Evolutionary conservation across 2,329 filamentous ascomycete species (phyloP).

Genomic region (Cryphonectria japonica): DNA sequence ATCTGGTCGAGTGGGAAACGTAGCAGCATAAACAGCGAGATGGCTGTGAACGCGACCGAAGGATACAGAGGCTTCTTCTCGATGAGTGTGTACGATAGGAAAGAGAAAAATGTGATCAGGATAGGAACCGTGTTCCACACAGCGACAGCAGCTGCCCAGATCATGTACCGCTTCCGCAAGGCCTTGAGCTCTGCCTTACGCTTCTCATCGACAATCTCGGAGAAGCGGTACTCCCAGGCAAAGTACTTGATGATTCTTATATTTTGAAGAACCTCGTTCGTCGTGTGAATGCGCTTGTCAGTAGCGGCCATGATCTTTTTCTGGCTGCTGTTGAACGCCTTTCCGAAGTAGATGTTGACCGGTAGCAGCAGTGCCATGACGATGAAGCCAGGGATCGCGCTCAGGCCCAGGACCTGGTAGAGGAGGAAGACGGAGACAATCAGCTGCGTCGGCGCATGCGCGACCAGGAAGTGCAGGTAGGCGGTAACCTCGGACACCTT

Average conservation of each 20-base stretch:
- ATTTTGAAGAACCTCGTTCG: conserved; percentile 95
- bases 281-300: conserved; percentile 93
- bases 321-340: conserved; percentile 82
- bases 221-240: conserved; percentile 94
- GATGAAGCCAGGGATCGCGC: conserved; percentile 88
- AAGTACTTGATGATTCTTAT: conserved; percentile 99
- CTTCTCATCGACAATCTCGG: conserved; percentile 86
- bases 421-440: conserved; percentile 79
- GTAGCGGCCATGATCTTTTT: conserved; percentile 92
- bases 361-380: conserved; percentile 90
- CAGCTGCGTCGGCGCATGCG: conserved; percentile 86
- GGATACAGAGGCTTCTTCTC: conserved; percentile 89
- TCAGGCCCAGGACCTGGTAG: conserved; percentile 88
- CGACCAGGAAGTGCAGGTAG: conserved; percentile 95
- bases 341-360: conserved; percentile 86
- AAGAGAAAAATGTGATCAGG: conserved; percentile 94
- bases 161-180: conserved; percentile 79
- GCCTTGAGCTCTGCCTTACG: conserved; percentile 76
- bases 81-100: conserved; percentile 87
- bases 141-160: conserved; percentile 90
- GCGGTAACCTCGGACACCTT: conserved; percentile 95
- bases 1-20: conserved; percentile 93
- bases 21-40: conserved; percentile 93
- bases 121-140: conserved; percentile 97
- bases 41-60: conserved; percentile 91